Percentiles rank a stretch among this genome's conserved stretches.
phyloP scores from a whole-genome alignment of 2,329 filamentous ascomycete species.

The Hypoxylon sp. region DNA sequence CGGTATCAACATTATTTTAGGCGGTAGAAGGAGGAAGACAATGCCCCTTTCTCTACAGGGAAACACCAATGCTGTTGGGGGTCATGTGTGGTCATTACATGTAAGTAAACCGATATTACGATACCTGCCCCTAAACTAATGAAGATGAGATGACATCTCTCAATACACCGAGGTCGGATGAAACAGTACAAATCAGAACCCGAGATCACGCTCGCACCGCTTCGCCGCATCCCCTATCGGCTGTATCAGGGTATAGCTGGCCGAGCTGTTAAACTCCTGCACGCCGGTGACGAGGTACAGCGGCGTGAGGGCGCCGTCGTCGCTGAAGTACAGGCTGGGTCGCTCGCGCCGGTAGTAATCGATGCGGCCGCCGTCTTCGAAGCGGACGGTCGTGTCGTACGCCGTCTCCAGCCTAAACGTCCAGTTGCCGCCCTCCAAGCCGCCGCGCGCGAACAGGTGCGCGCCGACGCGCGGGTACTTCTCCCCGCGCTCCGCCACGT shows the following conservation, averaged over 20 bases:
- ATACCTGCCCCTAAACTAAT: too few relatives aligned
- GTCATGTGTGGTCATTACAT: too few relatives aligned
- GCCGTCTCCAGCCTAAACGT: conserved; percentile 36
- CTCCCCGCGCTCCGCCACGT: conserved; percentile 35
- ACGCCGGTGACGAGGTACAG: conserved; percentile 58
- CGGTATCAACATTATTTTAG: too few relatives aligned
- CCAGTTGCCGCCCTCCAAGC: conserved; percentile 37
- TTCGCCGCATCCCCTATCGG: conserved; percentile 44
- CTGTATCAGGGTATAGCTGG: conserved; percentile 53
- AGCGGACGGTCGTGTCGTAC: conserved; percentile 43
- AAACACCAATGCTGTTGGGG: too few relatives aligned
- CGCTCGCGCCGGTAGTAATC: conserved; percentile 55
- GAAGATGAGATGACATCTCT: too few relatives aligned
- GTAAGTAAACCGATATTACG: too few relatives aligned
- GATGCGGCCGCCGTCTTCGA: conserved; percentile 51
- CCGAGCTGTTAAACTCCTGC: conserved; percentile 48
- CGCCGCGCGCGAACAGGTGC: conserved; percentile 35
- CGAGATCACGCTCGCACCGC: conserved; percentile 28
- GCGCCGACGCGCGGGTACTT: conserved; percentile 41
- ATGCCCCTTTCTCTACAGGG: too few relatives aligned
- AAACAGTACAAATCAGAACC: conserved; percentile 11
- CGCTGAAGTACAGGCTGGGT: conserved; percentile 58
- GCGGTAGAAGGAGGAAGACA: too few relatives aligned
- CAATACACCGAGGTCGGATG: not conserved
- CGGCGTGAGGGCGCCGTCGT: conserved; percentile 55